Evolutionary conservation across 108 stramenopile species (phyloP).

Genomic region (Nitzschia putrida): DNA sequence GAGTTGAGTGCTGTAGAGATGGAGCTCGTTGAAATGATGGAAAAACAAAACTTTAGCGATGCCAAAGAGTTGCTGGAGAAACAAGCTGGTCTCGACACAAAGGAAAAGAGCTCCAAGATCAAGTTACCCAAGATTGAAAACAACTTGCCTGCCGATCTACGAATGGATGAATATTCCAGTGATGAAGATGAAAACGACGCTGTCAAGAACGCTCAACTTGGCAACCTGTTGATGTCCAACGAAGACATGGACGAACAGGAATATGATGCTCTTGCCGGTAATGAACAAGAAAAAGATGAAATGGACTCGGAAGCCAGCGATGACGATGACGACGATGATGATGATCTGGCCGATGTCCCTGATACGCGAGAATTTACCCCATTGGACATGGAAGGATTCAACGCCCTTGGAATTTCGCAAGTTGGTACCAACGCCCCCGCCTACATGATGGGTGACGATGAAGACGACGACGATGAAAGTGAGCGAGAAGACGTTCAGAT

Average conservation of each 20-base stretch:
- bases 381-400: conserved; percentile 74
- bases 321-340: conserved; percentile 70
- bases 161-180: conserved; percentile 93
- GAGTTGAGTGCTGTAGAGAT: conserved; percentile 73
- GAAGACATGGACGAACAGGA: conserved; percentile 50
- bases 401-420: conserved; percentile 72
- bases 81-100: not conserved
- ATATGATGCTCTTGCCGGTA: conserved; percentile 12
- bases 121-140: conserved; percentile 47
- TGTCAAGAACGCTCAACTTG: conserved; percentile 47
- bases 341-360: conserved; percentile 79
- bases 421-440: conserved; percentile 38
- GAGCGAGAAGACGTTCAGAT: conserved; percentile 78
- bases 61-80: conserved; percentile 14
- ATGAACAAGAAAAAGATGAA: conserved; percentile 28
- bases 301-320: conserved; percentile 25
- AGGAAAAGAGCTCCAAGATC: conserved; percentile 18
- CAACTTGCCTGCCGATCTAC: conserved; percentile 75
- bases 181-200: conserved; percentile 81
- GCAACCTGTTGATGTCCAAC: conserved; percentile 75
- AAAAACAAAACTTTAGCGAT: conserved; percentile 26
- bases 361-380: conserved; percentile 88
- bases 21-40: conserved; percentile 64
- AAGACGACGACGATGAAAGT: conserved; percentile 80
- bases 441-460: conserved; percentile 37